Evolutionary conservation across 345 rosid genomes (phyloP), one percentile per base, ranked within the genome.

Genomic region (Mangifera indica): DNA sequence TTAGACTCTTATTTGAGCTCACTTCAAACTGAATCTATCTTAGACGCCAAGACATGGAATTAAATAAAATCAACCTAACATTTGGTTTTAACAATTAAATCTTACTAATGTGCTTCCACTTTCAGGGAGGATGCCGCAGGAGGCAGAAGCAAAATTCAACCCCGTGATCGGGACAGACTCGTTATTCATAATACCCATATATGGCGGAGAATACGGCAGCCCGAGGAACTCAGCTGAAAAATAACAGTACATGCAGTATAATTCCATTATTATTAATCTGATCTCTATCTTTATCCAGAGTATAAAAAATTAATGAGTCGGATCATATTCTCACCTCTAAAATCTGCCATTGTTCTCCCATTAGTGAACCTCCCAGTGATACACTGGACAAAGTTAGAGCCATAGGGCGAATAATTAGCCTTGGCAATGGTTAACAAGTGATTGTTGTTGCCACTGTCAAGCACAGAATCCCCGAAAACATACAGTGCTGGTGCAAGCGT

Each of bases 361-460:
- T 87, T 80, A 13, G 80, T 84, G 81, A 87, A 87, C 65, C 89
- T 80, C 20, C 89, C 86, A 3, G 87, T 80, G 53, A 49, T 22
- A 26, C 82, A 84, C 1, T 63, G 1, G 18, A 62, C 37, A 61
- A 85, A 87, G 69, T 82, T 63, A 0, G 20, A 25, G 9, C 86
- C 89, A 34, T 84, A 85, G 0, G 88, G 88, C 2, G 34, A 60
- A 66, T 37, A 85, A 66, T 85, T 56, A 6, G 84, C 89, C 66
- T 24, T 81, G 0, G 66, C 83, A 14, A 74, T 0, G 37, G 88
- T 87, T 17, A 84, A 81, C 60, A 87, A 52, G 40, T 74, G 17
- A 65, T 84, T 85, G 79, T 87, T 85, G 63, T 84, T 85, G 46
- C 92, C 88, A 15, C 60, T 79, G 55, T 85, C 89, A 21, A 84